Evolutionary conservation across 202 grass and related monocot genomes (phyloP), one percentile per base, ranked within the genome.

Genomic region (Saccharum hybrid): DNA sequence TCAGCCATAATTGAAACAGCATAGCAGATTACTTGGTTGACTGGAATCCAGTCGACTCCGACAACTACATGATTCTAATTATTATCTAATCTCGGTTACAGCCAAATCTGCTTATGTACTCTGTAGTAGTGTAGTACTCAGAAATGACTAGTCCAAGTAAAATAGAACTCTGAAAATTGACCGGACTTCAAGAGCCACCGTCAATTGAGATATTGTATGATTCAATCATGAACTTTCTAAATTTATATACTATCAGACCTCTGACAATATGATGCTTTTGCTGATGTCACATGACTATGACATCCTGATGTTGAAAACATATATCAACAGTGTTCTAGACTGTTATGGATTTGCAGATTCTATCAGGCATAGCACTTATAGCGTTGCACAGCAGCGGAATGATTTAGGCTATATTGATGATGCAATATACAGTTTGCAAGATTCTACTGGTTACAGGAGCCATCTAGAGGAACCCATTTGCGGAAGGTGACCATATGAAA

Each of bases 91-190:
- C 30, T 22, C 4, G 2, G 38, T 74, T 49, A 72, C 37, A 59
- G 21, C n/a, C 46, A 83, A 66, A 79, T 83, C 33, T 88, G 19
- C 12, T 60, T 78, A 14, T 7, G 46, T 43, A 12, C 42, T 12
- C 42, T 12, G 18, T 11, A 60, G 56, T 59, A 59, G 19, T 10
- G 57, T 72, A 81, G 18, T 37, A 77, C 34, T 52, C 2, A 72
- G 34, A 62, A 33, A 52, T 39, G 52, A 73, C 28, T 31, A n/a
- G 62, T 2, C 5, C 34, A 73, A 64, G 2, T 66, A 52, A 54
- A 39, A 37, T 38, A 49, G 3, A 51, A 26, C 30, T 38, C 30
- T 74, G 23, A 38, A 54, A 67, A 22, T 39, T 34, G 38, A 41
- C 9, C 0, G 4, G 16, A n/a, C 52, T 40, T 61, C 19, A 59